phyloP scores from a whole-genome alignment of 2,329 filamentous ascomycete species.

The Cladosporium sphaerospermum region DNA sequence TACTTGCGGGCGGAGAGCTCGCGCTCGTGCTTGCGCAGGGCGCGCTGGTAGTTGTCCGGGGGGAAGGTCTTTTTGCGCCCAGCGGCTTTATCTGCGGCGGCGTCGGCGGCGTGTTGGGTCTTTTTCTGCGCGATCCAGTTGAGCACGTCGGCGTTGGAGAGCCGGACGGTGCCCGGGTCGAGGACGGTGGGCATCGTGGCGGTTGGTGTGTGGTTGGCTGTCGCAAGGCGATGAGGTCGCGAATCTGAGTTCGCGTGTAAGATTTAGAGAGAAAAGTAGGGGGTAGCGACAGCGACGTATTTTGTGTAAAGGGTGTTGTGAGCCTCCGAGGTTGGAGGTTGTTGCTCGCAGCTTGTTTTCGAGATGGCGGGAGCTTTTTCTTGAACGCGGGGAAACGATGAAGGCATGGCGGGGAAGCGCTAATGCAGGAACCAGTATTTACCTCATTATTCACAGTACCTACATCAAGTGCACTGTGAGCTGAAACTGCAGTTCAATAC shows the following conservation, averaged over 20 bases:
- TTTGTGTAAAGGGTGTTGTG: not conserved
- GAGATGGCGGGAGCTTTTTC: slow-evolving; percentile 2
- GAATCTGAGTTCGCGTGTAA: not conserved
- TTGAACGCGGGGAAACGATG: not conserved
- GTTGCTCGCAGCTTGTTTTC: not conserved
- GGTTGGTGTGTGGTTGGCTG: not conserved
- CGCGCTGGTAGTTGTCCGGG: slow-evolving; percentile 27
- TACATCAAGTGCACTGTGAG: too few relatives aligned
- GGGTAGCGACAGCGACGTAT: not conserved
- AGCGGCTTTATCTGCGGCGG: slow-evolving; percentile 21
- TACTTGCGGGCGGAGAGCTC: slow-evolving; percentile 25
- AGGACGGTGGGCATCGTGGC: slow-evolving; percentile 27
- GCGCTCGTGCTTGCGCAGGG: slow-evolving; percentile 26
- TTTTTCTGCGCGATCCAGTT: slow-evolving; percentile 28
- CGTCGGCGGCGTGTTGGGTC: slow-evolving; percentile 27
- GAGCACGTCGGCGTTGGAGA: slow-evolving; percentile 32
- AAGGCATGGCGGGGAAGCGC: slow-evolving; percentile 2
- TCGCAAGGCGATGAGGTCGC: too few relatives aligned
- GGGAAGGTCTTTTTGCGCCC: slow-evolving; percentile 19
- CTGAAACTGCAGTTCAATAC: too few relatives aligned
- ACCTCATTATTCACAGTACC: too few relatives aligned
- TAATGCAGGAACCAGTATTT: not conserved
- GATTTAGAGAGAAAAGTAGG: not conserved
- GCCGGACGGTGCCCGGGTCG: slow-evolving; percentile 30
- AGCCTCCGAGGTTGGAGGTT: too few relatives aligned